Base-by-base conservation (phyloP, 164 flowering plant genomes). In the Chloranthus sessilifolius region DNA sequence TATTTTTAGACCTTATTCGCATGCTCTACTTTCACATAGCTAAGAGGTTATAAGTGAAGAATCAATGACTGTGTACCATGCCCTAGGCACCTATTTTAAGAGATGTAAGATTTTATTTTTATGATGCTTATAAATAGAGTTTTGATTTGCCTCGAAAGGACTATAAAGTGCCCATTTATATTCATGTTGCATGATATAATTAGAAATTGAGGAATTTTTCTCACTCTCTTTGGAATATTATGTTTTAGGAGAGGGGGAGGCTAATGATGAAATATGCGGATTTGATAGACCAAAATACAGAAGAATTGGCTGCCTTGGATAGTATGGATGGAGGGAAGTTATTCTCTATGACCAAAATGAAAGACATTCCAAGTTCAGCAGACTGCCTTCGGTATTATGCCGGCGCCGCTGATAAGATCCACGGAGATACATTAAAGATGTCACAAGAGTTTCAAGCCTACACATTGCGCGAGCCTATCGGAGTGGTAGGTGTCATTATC, bases 371-470 rank as follows among this genome's bases (percentile, higher is more conserved):
- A 1, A 15, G 0, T 0, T 72, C 59, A 7, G 71, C 77, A 1
- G 34, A 57, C 1, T 6, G 16, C 0, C 58, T 89, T 1, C 78
- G 85, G 2, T 89, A 83, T 62, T 86, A 78, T 39, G 97, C 95
- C 0, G 97, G 97, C 5, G 92, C 89, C 5, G 95, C 92, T 0
- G 95, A 89, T 50, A 85, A 89, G 70, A 76, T 89, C 37, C 86
- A 85, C 21, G 95, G 95, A 1, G 72, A 78, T 47, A 84, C 84
- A 1, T 36, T 86, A 25, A 89, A 83, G 54, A 67, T 81, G 80
- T 59, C 80, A 0, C 26, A 72, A 1, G 56, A 58, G 31, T 28
- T 75, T 9, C 83, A 78, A 0, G 95, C 62, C 0, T 80, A 83
- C 68, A 89, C 95, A 0, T 55, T 86, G 67, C 61, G 21, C 0